Conservation (phyloP, 2,329 filamentous ascomycete species). For the Xylaria sp. region DNA sequence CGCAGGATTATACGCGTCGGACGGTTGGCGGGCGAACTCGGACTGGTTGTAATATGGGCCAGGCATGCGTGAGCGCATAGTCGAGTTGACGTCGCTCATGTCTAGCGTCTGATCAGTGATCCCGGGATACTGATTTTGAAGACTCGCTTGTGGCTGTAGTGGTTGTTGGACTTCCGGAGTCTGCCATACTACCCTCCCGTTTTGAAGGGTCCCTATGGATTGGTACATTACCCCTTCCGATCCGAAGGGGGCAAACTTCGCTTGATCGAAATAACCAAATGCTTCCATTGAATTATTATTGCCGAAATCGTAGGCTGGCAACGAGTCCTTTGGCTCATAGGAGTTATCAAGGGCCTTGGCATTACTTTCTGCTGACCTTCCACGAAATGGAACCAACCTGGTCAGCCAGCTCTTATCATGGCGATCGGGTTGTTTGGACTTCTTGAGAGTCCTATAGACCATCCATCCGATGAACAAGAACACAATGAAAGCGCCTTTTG, state of each 20-base stretch:
- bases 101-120: constrained; percentile 45
- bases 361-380: constrained; percentile 33
- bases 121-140: constrained; percentile 43
- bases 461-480: constrained; percentile 59
- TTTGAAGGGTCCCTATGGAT: constrained; percentile 35
- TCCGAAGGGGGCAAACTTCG: constrained; percentile 38
- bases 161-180: constrained; percentile 34
- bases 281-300: constrained; percentile 42
- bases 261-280: constrained; percentile 41
- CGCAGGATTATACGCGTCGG: constrained; percentile 51
- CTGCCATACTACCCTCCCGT: constrained; percentile 36
- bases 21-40: constrained; percentile 52
- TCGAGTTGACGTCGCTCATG: constrained; percentile 43
- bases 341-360: constrained; percentile 30
- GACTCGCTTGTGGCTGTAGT: constrained; percentile 38
- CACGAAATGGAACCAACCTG: constrained; percentile 39
- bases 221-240: constrained; percentile 37
- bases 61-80: constrained; percentile 51
- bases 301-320: constrained; percentile 44
- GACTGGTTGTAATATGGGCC: constrained; percentile 55
- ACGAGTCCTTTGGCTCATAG: constrained; percentile 41
- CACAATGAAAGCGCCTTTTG: constrained; percentile 57
- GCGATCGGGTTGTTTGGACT: constrained; percentile 44
- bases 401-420: constrained; percentile 34
- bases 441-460: constrained; percentile 54